Percentiles rank a stretch among this genome's conserved stretches.
Evolutionary conservation across 2,329 filamentous ascomycete species (phyloP).

Genomic region (Microdochium trichocladiopsis): DNA sequence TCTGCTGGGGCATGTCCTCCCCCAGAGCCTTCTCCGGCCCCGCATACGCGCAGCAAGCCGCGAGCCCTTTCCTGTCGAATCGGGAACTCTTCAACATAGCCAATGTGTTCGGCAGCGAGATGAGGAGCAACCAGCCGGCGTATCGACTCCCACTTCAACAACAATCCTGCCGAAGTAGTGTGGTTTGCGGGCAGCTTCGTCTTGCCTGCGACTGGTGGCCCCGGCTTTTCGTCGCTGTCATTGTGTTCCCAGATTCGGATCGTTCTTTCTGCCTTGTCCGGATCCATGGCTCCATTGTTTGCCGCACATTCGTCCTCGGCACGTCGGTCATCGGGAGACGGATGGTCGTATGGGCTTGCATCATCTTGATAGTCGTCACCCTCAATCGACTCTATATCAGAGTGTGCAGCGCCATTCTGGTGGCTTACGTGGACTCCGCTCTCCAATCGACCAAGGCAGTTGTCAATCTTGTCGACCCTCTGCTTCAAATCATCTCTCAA

Average conservation of each 20-base stretch:
- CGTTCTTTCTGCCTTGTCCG: conserved; percentile 22
- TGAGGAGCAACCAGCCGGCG: conserved; percentile 50
- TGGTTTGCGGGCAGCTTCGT: conserved; percentile 77
- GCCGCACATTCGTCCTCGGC: not conserved
- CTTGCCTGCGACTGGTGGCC: conserved; percentile 48
- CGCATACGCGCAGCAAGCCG: conserved; percentile 68
- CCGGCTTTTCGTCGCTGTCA: conserved; percentile 42
- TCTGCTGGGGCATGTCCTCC: conserved; percentile 44
- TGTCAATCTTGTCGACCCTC: conserved; percentile 26
- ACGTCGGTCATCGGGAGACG: not conserved
- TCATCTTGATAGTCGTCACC: conserved; percentile 18
- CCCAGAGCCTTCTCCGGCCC: conserved; percentile 62
- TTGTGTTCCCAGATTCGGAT: conserved; percentile 31
- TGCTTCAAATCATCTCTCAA: conserved; percentile 26
- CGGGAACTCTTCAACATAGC: conserved; percentile 62
- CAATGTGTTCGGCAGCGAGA: conserved; percentile 40
- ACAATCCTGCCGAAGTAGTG: conserved; percentile 79
- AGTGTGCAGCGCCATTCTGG: conserved; percentile 10
- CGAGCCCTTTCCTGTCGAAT: conserved; percentile 68
- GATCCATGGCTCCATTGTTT: conserved; percentile 9
- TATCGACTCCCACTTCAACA: conserved; percentile 69
- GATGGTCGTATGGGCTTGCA: not conserved
- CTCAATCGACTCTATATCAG: conserved; percentile 23
- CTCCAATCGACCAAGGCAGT: conserved; percentile 31
- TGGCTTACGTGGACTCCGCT: conserved; percentile 16